Evolutionary conservation across 768 basidiomycete genomes (phyloP).

Genomic region (Pleurotus pulmonarius): DNA sequence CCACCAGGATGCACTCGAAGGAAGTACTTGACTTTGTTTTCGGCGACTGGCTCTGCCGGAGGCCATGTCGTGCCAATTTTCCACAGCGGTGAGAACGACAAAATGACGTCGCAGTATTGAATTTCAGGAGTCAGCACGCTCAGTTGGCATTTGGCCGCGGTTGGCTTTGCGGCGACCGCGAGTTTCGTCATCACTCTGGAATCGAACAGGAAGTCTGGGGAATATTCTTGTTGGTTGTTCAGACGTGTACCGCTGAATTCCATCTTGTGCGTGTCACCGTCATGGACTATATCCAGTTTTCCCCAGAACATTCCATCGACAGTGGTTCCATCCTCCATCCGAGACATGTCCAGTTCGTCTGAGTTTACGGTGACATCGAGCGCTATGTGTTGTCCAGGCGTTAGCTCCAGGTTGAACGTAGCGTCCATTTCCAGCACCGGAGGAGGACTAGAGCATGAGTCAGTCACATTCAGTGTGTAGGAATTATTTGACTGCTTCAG

Average conservation of each 20-base stretch:
- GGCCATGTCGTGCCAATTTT: constrained; percentile 76
- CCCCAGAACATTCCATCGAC: constrained; percentile 90
- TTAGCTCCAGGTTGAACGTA: constrained; percentile 77
- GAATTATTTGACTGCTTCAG: not conserved
- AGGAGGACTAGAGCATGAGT: constrained; percentile 39
- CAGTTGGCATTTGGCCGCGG: constrained; percentile 72
- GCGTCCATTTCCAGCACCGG: constrained; percentile 87
- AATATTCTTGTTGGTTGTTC: constrained; percentile 54
- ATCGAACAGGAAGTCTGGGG: constrained; percentile 71
- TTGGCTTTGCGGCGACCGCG: constrained; percentile 68
- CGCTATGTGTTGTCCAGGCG: constrained; percentile 74
- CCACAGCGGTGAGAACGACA: constrained; percentile 73
- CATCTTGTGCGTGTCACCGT: constrained; percentile 72
- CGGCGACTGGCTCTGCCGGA: constrained; percentile 60
- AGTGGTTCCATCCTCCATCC: constrained; percentile 84
- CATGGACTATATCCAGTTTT: constrained; percentile 78
- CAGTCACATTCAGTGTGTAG: not conserved
- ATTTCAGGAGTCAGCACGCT: constrained; percentile 68
- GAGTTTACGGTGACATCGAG: constrained; percentile 78
- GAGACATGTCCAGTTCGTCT: constrained; percentile 85
- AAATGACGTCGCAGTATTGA: constrained; percentile 78
- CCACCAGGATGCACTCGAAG: constrained; percentile 81
- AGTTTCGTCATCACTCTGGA: constrained; percentile 75
- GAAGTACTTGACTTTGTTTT: constrained; percentile 80
- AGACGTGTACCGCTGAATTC: constrained; percentile 82